A percentile compares a stretch with the other conserved stretches of the same genome.
Evolutionary conservation across 768 basidiomycete genomes (phyloP).

Genomic region (Lepiota brunneoincarnata): DNA sequence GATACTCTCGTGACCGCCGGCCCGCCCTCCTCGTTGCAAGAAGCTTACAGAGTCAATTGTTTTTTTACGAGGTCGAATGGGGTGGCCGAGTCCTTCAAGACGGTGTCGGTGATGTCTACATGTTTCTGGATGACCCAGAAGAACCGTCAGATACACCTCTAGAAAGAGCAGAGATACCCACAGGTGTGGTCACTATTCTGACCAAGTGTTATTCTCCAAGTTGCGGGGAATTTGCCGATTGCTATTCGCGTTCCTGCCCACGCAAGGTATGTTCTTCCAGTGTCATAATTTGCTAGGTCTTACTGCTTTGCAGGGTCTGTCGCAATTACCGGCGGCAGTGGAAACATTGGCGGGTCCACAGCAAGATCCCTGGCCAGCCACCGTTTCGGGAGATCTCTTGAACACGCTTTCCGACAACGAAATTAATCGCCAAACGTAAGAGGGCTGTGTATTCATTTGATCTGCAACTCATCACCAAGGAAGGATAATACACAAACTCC

Average conservation of each 20-base stretch:
- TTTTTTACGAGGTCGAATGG: constrained; percentile 98
- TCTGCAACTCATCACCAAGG: background rate
- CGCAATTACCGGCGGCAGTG: constrained; percentile 20
- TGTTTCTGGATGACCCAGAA: constrained; percentile 86
- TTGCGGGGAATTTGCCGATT: constrained; percentile 67
- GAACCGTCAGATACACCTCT: constrained; percentile 52
- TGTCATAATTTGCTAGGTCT: background rate
- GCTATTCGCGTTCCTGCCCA: constrained; percentile 84
- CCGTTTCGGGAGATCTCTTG: constrained; percentile 39
- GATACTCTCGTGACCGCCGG: constrained; percentile 68
- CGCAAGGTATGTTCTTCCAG: constrained; percentile 43
- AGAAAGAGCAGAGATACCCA: constrained; percentile 72
- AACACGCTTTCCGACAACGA: constrained; percentile 65
- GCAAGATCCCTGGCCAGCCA: constrained; percentile 49
- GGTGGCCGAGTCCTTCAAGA: constrained; percentile 80
- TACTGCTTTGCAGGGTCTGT: constrained; percentile 20
- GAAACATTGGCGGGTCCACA: constrained; percentile 40
- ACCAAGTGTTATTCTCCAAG: constrained; percentile 88
- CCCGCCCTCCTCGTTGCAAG: constrained; percentile 86
- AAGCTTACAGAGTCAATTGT: constrained; percentile 86
- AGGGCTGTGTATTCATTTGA: constrained; percentile 4
- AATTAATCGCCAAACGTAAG: constrained; percentile 76
- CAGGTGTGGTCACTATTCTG: constrained; percentile 83
- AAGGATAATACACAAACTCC: constrained; percentile 84
- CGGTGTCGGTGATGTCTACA: constrained; percentile 91